Evolutionary conservation across 2,329 filamentous ascomycete genomes (phyloP), one percentile per base, ranked within the genome.

Genomic region (Stemphylium lycopersici): DNA sequence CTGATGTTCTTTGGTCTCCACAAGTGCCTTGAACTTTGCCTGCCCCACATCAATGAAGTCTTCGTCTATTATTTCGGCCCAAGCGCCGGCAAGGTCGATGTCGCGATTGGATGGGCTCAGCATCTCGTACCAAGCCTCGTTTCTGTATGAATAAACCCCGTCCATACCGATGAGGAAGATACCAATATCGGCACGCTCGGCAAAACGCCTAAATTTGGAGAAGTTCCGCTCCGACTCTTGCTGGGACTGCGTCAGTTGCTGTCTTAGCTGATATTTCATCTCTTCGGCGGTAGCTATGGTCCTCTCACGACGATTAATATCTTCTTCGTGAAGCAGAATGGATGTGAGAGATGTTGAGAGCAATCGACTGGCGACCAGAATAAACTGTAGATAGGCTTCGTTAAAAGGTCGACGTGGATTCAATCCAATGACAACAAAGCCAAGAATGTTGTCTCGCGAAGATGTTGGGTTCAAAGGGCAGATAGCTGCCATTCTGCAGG

Each of bases 101-200:
- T 58, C 34, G 4, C 53, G 55, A 24, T 52, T 39, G 4, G 56
- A 53, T 2, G 56, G 47, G 10, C 47, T 47, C 4, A 77, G 65
- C 36, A 78, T 71, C 2, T 72, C 66, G 33, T 52, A 70, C 66
- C 76, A 79, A 2, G 70, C 65, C 33, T 78, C 68, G 34, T 79
- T 79, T 3, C 73, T 64, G 49, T 79, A 78, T 0, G 74, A 63
- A 13, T 75, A 73, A 11, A 61, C 62, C 2, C 78, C 76, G n/a
- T 70, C 55, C 12, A 68, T 55, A 11, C 69, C 67, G 33, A 76
- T 67, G 22, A 76, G 70, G 50, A 76, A 79, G 48, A 80, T 79
- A 1, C 72, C 77, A 6, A 78, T 65, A 3, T 77, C 75, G 5
- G 74, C 66, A 3, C 72, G 62, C 37, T 75, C 70, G 3, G 77